Base-by-base conservation (phyloP, 805 yeast genomes). In the Candida endomychidarum region DNA sequence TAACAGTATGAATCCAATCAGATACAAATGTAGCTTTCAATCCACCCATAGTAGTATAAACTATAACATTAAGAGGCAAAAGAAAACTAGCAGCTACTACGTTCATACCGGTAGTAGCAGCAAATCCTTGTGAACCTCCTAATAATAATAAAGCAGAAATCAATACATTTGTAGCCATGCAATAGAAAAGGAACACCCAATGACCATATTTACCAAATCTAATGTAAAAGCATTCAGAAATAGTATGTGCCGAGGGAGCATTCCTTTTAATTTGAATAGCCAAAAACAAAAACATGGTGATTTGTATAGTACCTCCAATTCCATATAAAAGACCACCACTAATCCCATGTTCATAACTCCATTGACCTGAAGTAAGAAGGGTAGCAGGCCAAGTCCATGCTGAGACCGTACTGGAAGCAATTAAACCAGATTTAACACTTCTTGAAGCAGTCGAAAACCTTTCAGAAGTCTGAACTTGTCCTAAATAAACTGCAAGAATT, bases 81-180 rank as follows among this genome's bases (percentile, higher is more conserved):
- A 57, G 43, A 44, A 50, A 53, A 23, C 50, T 40, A 9, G 59
- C 54, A 24, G 57, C 56, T 14, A 50, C 53, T 2, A 81, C 75
- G 58, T 81, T 68, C 68, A 69, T 66, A 1, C 96, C 96, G 3
- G 96, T 87, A 45, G 87, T 67, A 49, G 81, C 82, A 46, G 67
- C 70, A 42, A 87, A 80, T 4, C 86, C 84, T 1, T 93, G 89
- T 28, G 91, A 79, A 16, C 95, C 96, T 43, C 56, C 56, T 10
- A 56, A 40, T 18, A 56, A 40, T 16, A 54, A 47, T 34, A 53
- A 52, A 4, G 56, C 43, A 19, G 57, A 45, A 14, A 51, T 53
- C 26, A 54, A 41, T 2, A 56, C 49, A 52, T 24, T 59, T 25
- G 57, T 53, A 5, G 49, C 49, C 15, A 59, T 40, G 6, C 60